phyloP scores from a whole-genome alignment of 495 filamentous ascomycete species.

The Aspergillus nanangensis region DNA sequence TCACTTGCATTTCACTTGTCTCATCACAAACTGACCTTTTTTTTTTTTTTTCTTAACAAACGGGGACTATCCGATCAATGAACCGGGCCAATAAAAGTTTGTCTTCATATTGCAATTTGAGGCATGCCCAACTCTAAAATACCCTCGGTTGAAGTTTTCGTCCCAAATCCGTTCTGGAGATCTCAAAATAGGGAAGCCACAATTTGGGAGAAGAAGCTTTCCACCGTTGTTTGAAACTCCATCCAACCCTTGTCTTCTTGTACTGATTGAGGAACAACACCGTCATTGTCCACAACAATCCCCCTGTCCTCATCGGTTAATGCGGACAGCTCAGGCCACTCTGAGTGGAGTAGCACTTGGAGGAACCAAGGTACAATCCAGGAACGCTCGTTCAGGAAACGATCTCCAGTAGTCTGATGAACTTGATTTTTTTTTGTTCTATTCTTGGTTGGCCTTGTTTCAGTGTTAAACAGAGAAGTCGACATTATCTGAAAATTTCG shows the following conservation, averaged over 20 bases:
- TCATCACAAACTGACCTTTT: too few species aligned
- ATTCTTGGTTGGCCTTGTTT: too few species aligned
- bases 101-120: too few species aligned
- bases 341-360: constrained; percentile 6
- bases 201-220: not conserved
- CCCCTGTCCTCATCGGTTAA: constrained; percentile 1
- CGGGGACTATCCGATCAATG: too few species aligned
- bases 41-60: not conserved
- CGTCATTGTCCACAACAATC: not conserved
- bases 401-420: constrained; percentile 7
- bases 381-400: constrained; percentile 18
- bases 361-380: constrained; percentile 12
- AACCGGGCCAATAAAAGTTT: too few species aligned
- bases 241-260: not conserved
- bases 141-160: too few species aligned
- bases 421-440: too few species aligned
- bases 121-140: not conserved
- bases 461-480: too few species aligned
- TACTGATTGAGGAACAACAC: not conserved
- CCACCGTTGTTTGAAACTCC: not conserved
- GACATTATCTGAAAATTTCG: too few species aligned
- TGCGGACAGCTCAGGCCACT: constrained; percentile 10
- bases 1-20: too few species aligned
- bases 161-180: too few species aligned
- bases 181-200: not conserved